Evolutionary conservation across 352 stramenopile genomes (phyloP).

Genomic region (Blastocystis sp.): DNA sequence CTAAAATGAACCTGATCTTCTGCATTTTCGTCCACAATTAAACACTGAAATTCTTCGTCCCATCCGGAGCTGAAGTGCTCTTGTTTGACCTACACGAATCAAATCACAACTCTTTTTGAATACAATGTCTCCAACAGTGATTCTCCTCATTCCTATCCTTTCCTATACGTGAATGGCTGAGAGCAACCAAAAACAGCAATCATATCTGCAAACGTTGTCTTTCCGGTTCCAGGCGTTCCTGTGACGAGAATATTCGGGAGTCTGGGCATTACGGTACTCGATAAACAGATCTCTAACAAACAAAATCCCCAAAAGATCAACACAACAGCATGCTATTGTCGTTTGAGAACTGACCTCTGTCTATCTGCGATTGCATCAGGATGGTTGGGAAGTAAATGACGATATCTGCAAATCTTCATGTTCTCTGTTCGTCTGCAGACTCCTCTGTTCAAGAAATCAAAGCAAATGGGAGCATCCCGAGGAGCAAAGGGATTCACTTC

Average conservation of each 20-base stretch:
- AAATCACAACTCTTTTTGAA: background rate
- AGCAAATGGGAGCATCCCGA: slow-evolving; percentile 37
- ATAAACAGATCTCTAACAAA: slow-evolving; percentile 10
- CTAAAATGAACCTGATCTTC: slow-evolving; percentile 68
- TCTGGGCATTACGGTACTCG: background rate
- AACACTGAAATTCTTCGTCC: slow-evolving; percentile 80
- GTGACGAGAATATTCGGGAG: slow-evolving; percentile 79
- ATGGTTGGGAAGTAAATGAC: slow-evolving; percentile 43
- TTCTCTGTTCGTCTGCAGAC: background rate
- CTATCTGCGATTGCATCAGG: slow-evolving; percentile 31
- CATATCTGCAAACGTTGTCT: slow-evolving; percentile 79
- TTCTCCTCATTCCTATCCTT: slow-evolving; percentile 70
- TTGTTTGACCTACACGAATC: slow-evolving; percentile 68
- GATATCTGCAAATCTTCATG: slow-evolving; percentile 33
- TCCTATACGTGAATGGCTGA: slow-evolving; percentile 65
- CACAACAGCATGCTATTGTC: background rate
- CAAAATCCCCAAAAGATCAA: background rate
- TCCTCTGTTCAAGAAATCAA: slow-evolving; percentile 33
- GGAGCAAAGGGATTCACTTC: slow-evolving; percentile 56
- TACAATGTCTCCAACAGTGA: slow-evolving; percentile 77
- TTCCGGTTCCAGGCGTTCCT: slow-evolving; percentile 77
- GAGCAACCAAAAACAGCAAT: slow-evolving; percentile 63
- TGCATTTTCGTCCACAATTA: slow-evolving; percentile 73
- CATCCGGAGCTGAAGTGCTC: slow-evolving; percentile 71
- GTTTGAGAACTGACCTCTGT: background rate